These are phyloP conservation scores for Fraxinus nigra DNA, from an alignment of 305 asterid genomes.

Conservation along the genomic window DNA sequence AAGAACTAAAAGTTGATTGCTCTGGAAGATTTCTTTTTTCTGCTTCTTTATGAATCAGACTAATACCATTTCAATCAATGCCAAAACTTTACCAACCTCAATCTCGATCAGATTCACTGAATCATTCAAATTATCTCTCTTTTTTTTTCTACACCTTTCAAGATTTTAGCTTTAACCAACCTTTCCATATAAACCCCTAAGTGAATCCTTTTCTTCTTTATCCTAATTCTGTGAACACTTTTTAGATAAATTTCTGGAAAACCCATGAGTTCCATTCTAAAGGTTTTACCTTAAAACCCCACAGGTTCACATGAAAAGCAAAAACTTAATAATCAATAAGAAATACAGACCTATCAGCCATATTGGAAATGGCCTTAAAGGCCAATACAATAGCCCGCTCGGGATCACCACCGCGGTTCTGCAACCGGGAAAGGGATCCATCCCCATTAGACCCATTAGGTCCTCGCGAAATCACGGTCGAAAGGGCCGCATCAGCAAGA, in stretches of 20 bases:
- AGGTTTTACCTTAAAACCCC: not conserved
- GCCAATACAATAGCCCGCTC: constrained; percentile 32
- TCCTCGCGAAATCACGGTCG: constrained; percentile 40
- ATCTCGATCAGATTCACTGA: not conserved
- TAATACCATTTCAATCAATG: not conserved
- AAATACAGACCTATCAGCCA: constrained; percentile 10
- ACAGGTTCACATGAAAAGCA: not conserved
- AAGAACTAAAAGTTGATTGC: not conserved
- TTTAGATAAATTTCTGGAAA: not conserved
- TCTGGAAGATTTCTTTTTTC: not conserved
- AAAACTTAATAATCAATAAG: not conserved
- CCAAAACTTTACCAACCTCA: not conserved
- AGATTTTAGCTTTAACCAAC: not conserved
- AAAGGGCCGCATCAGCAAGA: constrained; percentile 31
- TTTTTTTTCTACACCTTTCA: not conserved
- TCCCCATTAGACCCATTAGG: constrained; percentile 37
- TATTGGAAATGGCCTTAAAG: constrained; percentile 2
- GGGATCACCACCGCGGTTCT: constrained; percentile 48
- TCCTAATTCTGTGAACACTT: not conserved
- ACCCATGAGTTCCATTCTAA: not conserved
- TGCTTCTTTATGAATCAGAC: not conserved
- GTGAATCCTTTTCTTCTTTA: not conserved
- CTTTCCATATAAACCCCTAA: not conserved
- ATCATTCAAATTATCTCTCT: not conserved
- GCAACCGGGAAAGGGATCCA: constrained; percentile 36